These are phyloP conservation scores for Medakamo hakoo DNA, from an alignment of 139 green algal species.

Conservation along the genomic window DNA sequence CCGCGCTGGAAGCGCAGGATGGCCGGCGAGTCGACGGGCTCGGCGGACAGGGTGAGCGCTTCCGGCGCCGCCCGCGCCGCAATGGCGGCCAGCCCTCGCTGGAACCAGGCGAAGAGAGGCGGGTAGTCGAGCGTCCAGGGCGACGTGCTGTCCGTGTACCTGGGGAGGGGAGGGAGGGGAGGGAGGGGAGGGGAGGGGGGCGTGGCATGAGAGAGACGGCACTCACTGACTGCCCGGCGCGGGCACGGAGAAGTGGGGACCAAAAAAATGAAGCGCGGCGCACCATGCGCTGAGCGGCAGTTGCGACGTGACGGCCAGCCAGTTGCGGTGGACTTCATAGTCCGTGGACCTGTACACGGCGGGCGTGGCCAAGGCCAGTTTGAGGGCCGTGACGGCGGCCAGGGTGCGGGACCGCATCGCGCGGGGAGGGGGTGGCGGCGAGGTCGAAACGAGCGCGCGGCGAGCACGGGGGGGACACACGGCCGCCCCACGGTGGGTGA, in stretches of 20 bases:
- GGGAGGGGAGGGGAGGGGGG: no score
- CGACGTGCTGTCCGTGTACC: conserved; percentile 73
- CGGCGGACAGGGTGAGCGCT: neutral
- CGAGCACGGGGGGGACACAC: no score
- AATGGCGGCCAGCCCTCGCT: conserved; percentile 35
- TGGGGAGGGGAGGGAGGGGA: conserved; percentile 8
- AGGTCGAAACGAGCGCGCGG: neutral
- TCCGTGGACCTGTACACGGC: conserved; percentile 82
- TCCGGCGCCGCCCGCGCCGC: no score
- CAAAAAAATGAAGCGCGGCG: no score
- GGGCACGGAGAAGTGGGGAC: no score
- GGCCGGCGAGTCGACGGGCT: neutral
- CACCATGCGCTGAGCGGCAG: conserved; percentile 57
- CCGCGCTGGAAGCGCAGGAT: conserved; percentile 12
- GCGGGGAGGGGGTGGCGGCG: neutral
- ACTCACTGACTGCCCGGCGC: no score
- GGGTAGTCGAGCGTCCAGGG: conserved; percentile 96
- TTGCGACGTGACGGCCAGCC: conserved; percentile 75
- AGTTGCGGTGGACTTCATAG: conserved; percentile 95
- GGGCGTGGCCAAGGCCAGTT: conserved; percentile 68
- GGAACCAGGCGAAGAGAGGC: conserved; percentile 91
- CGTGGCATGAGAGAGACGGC: no score
- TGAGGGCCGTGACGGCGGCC: conserved; percentile 17
- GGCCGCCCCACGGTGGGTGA: no score
- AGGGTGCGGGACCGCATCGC: no score